These are phyloP conservation scores for Primulina eburnea DNA, from an alignment of 257 asterid species.

Conservation along the genomic window DNA sequence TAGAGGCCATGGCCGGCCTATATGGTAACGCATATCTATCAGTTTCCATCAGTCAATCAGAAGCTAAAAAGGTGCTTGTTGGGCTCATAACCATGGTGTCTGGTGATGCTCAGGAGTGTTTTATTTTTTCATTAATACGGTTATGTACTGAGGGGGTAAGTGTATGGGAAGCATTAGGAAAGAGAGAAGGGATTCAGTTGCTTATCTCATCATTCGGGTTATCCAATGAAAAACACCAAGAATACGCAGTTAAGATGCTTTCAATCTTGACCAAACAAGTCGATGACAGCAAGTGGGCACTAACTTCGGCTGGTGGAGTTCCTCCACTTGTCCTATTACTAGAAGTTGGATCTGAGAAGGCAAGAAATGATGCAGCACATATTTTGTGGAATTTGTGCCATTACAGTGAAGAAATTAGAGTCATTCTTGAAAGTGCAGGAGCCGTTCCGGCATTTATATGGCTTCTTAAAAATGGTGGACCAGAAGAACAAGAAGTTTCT, in stretches of 20 bases:
- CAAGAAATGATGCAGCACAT: constrained; percentile 63
- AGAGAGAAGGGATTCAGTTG: constrained; percentile 85
- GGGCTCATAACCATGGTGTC: constrained; percentile 73
- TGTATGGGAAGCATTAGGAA: constrained; percentile 83
- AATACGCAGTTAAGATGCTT: constrained; percentile 72
- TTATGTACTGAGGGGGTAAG: constrained; percentile 55
- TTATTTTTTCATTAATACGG: constrained; percentile 53
- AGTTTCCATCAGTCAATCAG: constrained; percentile 44
- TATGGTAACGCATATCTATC: constrained; percentile 57
- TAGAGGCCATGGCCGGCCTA: constrained; percentile 81
- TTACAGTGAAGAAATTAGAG: constrained; percentile 79
- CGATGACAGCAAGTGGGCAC: constrained; percentile 97
- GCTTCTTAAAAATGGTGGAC: constrained; percentile 73
- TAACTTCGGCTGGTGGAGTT: constrained; percentile 93
- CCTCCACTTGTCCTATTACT: constrained; percentile 82
- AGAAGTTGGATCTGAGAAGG: constrained; percentile 69
- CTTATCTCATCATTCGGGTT: constrained; percentile 73
- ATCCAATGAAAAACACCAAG: constrained; percentile 81
- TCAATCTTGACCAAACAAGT: constrained; percentile 69
- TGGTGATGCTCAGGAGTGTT: constrained; percentile 64
- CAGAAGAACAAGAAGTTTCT: constrained; percentile 71
- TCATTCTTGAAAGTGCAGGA: constrained; percentile 73
- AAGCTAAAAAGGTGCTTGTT: constrained; percentile 71
- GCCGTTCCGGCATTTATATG: constrained; percentile 69
- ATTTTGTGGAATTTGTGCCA: constrained; percentile 66